Evolutionary conservation across 805 yeast genomes (phyloP).

Genomic region (Candida gorgasii): DNA sequence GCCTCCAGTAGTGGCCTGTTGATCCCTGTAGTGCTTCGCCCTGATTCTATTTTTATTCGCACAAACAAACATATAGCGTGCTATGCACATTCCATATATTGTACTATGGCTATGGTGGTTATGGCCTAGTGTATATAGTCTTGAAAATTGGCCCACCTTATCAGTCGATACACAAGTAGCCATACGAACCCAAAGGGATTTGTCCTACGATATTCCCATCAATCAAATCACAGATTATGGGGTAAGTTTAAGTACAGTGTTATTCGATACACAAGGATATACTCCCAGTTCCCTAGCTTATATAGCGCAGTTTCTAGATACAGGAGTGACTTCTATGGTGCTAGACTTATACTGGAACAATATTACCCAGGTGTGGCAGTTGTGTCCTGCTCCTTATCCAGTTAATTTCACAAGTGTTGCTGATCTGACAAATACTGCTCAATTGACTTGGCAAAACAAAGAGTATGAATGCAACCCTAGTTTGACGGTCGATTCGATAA

Average conservation of each 20-base stretch:
- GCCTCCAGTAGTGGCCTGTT: too few species aligned
- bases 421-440: not conserved
- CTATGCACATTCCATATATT: too few species aligned
- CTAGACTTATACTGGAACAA: slow-evolving; percentile 61
- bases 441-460: slow-evolving; percentile 28
- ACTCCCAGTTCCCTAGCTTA: slow-evolving; percentile 17
- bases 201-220: slow-evolving; percentile 29
- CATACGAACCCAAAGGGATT: slow-evolving; percentile 36
- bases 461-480: slow-evolving; percentile 30
- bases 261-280: slow-evolving; percentile 35
- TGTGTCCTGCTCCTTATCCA: slow-evolving; percentile 52
- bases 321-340: slow-evolving; percentile 49
- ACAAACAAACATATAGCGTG: too few species aligned
- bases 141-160: slow-evolving; percentile 19
- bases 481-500: slow-evolving; percentile 25
- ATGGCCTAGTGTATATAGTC: not conserved
- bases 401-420: slow-evolving; percentile 26
- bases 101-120: slow-evolving; percentile 2
- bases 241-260: slow-evolving; percentile 26
- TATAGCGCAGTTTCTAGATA: slow-evolving; percentile 30
- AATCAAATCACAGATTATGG: slow-evolving; percentile 37
- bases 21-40: too few species aligned
- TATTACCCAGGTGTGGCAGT: slow-evolving; percentile 46
- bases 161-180: slow-evolving; percentile 18
- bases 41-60: too few species aligned